Evolutionary conservation across 2,329 filamentous ascomycete species (phyloP).

Genomic region (Fusarium sp.): DNA sequence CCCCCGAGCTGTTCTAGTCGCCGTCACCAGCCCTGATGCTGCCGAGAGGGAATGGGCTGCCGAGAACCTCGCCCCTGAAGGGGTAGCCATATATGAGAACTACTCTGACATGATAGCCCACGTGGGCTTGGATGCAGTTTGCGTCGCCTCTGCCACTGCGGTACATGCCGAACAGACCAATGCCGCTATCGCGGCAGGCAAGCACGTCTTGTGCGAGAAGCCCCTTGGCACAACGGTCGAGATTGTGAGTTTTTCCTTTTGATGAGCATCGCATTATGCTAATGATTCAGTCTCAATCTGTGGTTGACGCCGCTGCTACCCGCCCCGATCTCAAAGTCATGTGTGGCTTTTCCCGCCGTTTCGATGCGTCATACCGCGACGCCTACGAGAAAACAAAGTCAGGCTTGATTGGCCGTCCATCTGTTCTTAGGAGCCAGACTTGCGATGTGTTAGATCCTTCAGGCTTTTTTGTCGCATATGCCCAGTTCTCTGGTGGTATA

Average conservation of each 20-base stretch:
- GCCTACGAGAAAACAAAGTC: constrained; percentile 61
- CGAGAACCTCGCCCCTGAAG: constrained; percentile 53
- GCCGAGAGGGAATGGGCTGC: constrained; percentile 57
- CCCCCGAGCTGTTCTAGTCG: constrained; percentile 59
- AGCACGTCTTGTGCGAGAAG: constrained; percentile 70
- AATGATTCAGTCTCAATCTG: constrained; percentile 4
- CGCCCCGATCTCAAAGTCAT: constrained; percentile 68
- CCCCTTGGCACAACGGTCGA: constrained; percentile 62
- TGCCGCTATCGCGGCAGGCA: constrained; percentile 61
- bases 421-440: constrained; percentile 71
- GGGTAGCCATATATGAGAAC: constrained; percentile 54
- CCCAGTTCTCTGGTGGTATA: constrained; percentile 71
- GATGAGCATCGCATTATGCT: not conserved
- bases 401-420: constrained; percentile 67
- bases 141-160: constrained; percentile 55
- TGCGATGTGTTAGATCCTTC: constrained; percentile 72
- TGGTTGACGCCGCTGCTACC: constrained; percentile 21
- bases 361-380: constrained; percentile 63
- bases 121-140: constrained; percentile 52
- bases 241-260: constrained; percentile 11
- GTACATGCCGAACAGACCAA: constrained; percentile 67
- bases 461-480: constrained; percentile 74
- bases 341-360: constrained; percentile 50
- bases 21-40: constrained; percentile 57
- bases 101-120: constrained; percentile 58